Base-by-base conservation (phyloP, 164 flowering plant genomes). In the Taxillus chinensis region DNA sequence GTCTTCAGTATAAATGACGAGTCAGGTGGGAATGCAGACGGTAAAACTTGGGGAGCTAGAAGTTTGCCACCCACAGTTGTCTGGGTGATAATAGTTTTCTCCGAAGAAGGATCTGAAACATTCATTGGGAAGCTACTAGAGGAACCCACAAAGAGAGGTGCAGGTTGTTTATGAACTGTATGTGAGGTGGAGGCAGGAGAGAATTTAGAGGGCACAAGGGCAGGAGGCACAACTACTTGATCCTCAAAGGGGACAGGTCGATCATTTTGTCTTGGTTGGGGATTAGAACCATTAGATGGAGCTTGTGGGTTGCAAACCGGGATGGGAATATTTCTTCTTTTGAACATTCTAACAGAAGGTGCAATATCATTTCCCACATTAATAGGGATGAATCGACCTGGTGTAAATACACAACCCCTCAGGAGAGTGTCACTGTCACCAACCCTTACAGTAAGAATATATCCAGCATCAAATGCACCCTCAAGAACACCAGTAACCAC, bases 401-500 rank as follows among this genome's bases (percentile, higher is more conserved):
- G 79, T 37, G 68, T 61, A 63, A 83, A 83, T 27, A 83, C 82
- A 48, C 78, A 64, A 39, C 87, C 87, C 13, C 80, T 73, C 49
- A 79, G 54, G 55, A 60, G 62, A 13, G 67, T 69, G 40, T 70
- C 66, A 17, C 67, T 46, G 54, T 68, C 64, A 7, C 70, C 75
- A 15, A 74, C 75, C 61, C 54, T 74, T 0, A 83, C 81, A 27
- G 71, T 74, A 5, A 83, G 68, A 40, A 81, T 65, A 67, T 79
- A 83, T 8, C 87, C 87, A 11, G 77, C 85, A 55, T 78, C 83
- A 66, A 79, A 79, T 52, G 74, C 39, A 43, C 75, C 83, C 45
- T 78, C 81, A 38, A 81, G 45, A 10, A 83, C 75, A n/a, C 87
- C 83, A 45, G 78, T 55, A 52, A 83, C 77, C 50, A 68, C 64